Evolutionary conservation across 2,329 filamentous ascomycete genomes (phyloP), one percentile per base, ranked within the genome.

Genomic region (Ophiostoma triangulosporum): DNA sequence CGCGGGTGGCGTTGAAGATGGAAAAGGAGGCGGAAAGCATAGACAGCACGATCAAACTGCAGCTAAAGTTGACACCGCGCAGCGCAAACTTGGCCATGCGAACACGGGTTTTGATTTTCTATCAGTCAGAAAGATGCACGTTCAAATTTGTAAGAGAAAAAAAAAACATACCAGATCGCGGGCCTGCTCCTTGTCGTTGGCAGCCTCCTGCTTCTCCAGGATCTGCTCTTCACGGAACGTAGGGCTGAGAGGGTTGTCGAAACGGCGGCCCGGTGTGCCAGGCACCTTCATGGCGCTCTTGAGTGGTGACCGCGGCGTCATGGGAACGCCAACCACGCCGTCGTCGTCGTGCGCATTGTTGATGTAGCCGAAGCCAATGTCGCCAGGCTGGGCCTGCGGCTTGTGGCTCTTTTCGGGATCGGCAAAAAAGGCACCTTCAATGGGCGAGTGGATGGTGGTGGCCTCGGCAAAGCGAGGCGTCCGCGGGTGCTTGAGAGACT

Each of bases 11-110:
- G 67, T 93, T 88, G 80, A 98, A 98, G 68, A 98, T 90, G 60
- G 82, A 73, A 64, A 98, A 87, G 3, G 88, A 88, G n/a, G 88
- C 80, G 14, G 86, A 83, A 52, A 98, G 73, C 80, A 98, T 91
- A 57, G 89, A 76, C 55, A 98, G 78, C 60, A 98, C 88, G 65
- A 98, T 96, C 57, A 97, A 76, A 67, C 87, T 91, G 75, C 93
- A 98, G 68, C 88, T 89, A 69, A 98, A 97, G 76, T 91, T 96
- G 70, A 97, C 86, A 54, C 88, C 85, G 60, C 93, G 85, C n/a
- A 98, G 82, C 58, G 95, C 80, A 62, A 97, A 84, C 73, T 98
- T 98, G 61, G 91, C 93, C 69, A 97, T 76, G 48, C 93, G 83
- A 32, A 97, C 90, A 60, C 88, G 81, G 33, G 84, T 84, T 73